phyloP scores from a whole-genome alignment of 768 basidiomycete species.

The Russula sp. region DNA sequence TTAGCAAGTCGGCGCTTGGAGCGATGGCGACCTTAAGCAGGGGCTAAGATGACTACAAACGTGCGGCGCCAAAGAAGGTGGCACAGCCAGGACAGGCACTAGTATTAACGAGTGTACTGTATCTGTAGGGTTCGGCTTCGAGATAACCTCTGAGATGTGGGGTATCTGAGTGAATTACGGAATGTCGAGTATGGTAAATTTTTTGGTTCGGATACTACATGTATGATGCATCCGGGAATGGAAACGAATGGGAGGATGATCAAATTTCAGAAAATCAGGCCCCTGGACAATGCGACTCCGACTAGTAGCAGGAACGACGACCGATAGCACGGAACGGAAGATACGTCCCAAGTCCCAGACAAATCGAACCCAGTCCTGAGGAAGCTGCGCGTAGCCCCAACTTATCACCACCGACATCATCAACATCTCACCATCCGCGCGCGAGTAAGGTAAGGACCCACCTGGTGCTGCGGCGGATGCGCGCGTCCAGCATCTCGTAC shows the following conservation, averaged over 20 bases:
- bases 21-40: too few relatives aligned
- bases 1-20: too few relatives aligned
- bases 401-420: not conserved
- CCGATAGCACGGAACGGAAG: not conserved
- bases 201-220: not conserved
- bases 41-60: too few relatives aligned
- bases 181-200: not conserved
- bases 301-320: conserved; percentile 1
- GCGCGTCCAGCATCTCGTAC: conserved; percentile 26
- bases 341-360: conserved; percentile 8
- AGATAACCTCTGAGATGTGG: too few relatives aligned
- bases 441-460: not conserved
- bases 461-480: conserved; percentile 5
- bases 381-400: not conserved
- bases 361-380: not conserved
- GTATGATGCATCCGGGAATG: not conserved
- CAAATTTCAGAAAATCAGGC: not conserved
- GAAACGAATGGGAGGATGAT: not conserved
- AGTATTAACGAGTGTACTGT: too few relatives aligned
- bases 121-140: too few relatives aligned
- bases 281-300: not conserved
- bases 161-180: too few relatives aligned
- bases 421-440: too few relatives aligned
- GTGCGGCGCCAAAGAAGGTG: too few relatives aligned
- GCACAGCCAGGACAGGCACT: too few relatives aligned